Evolutionary conservation across 257 asterid genomes (phyloP).

Genomic region (Petrea volubilis): DNA sequence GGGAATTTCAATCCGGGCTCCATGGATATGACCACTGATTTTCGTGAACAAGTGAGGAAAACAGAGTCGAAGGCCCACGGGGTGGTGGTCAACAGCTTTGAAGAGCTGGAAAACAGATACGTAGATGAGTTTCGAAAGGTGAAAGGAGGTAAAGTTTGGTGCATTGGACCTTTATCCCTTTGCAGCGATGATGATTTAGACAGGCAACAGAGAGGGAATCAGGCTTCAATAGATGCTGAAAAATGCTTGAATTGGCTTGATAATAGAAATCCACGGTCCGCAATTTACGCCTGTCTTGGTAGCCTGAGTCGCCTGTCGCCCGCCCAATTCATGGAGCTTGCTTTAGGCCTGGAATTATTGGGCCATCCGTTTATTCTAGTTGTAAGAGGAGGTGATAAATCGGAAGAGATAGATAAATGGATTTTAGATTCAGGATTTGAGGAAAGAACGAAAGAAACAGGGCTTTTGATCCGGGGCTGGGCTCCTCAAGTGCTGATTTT

Average conservation of each 20-base stretch:
- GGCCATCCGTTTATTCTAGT: conserved; percentile 37
- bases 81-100: conserved; percentile 51
- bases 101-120: conserved; percentile 42
- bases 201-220: conserved; percentile 39
- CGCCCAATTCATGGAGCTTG: conserved; percentile 46
- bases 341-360: conserved; percentile 43
- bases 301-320: conserved; percentile 40
- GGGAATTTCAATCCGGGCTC: conserved; percentile 39
- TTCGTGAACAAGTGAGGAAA: conserved; percentile 38
- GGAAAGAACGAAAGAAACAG: conserved; percentile 31
- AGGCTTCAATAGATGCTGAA: conserved; percentile 25
- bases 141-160: conserved; percentile 35
- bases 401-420: conserved; percentile 15
- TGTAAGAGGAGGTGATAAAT: not conserved
- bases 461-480: conserved; percentile 40
- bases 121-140: conserved; percentile 11
- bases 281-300: conserved; percentile 51
- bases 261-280: conserved; percentile 27
- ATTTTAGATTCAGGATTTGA: conserved; percentile 18
- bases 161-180: conserved; percentile 52
- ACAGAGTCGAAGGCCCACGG: conserved; percentile 47
- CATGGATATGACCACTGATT: conserved; percentile 5
- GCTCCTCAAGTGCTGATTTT: conserved; percentile 46
- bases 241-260: conserved; percentile 49
- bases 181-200: conserved; percentile 32